Evolutionary conservation across 805 yeast genomes (phyloP), one percentile per base, ranked within the genome.

Genomic region (Candida nanaspora): DNA sequence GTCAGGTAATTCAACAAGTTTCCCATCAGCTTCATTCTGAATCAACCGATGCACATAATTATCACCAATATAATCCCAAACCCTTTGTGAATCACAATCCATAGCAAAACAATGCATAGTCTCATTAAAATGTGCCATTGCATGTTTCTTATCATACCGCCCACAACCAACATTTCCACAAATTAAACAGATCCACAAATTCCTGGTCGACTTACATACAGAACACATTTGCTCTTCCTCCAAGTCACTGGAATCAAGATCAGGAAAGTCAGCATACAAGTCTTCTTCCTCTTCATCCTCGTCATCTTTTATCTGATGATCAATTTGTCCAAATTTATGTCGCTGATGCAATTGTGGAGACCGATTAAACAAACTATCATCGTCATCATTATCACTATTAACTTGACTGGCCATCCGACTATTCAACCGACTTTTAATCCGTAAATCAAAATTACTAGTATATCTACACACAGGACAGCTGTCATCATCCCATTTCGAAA

Each of bases 111-210:
- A 85, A 59, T 88, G 97, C 6, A 82, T 80, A 0, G 95, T 82
- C 9, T 68, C 67, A 15, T 80, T 76, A 57, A 76, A 89, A 60
- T 88, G 97, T 45, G 81, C 76, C 39, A 86, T 76, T 0, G 96
- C 94, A 64, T 88, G 97, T 38, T 83, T 88, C 26, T 74, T 74
- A 39, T 86, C 85, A 57, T 88, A 88, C 45, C 97, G 63, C 32
- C 94, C 91, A 63, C 97, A 88, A 0, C 96, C 96, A n/a, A 87
- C 68, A 54, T 84, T 80, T 0, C 97, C 96, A 62, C 97, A 88
- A 2, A 89, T 75, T 21, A 88, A 66, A 60, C 97, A 88, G 2
- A 86, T 80, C 96, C 97, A 88, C 14, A 88, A 62, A 55, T 84
- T 85, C 0, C 75, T 72, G 2, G 66, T 56, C 0, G 74, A 67